Evolutionary conservation across 2,329 filamentous ascomycete genomes (phyloP).

Genomic region (Trichoderma sp.): DNA sequence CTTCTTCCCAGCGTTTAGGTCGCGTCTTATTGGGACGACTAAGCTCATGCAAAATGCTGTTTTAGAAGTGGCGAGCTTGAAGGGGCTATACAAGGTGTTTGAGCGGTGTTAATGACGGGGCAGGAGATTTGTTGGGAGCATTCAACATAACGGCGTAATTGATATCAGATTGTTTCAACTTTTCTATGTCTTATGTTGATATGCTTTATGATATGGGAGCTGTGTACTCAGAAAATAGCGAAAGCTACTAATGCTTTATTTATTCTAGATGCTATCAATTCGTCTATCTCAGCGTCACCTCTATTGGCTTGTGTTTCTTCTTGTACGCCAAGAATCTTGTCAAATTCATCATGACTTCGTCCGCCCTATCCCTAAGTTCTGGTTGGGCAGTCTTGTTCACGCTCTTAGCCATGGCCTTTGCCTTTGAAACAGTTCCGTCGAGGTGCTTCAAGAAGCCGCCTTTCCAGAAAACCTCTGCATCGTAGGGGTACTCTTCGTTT

Average conservation of each 20-base stretch:
- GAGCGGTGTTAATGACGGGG: conserved; percentile 69
- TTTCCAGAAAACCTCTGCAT: conserved; percentile 63
- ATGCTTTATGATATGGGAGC: not conserved
- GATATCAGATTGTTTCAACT: not conserved
- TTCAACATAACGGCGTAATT: not conserved
- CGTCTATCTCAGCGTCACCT: conserved; percentile 9
- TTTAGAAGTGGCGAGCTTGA: conserved; percentile 85
- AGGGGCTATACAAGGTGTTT: conserved; percentile 91
- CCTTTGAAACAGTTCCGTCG: conserved; percentile 52
- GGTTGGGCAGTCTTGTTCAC: conserved; percentile 58
- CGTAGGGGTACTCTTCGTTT: conserved; percentile 57
- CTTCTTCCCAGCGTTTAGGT: conserved; percentile 85
- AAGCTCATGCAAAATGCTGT: conserved; percentile 70
- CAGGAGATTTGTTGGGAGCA: not conserved
- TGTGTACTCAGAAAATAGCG: not conserved
- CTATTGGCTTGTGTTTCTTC: conserved; percentile 50
- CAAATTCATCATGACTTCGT: conserved; percentile 62
- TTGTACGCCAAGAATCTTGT: conserved; percentile 64
- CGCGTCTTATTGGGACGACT: conserved; percentile 77
- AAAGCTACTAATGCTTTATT: not conserved
- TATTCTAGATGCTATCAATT: not conserved
- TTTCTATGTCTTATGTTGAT: not conserved
- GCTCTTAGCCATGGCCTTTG: conserved; percentile 55
- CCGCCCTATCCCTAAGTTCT: conserved; percentile 58
- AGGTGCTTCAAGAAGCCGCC: conserved; percentile 59